Percentiles rank a stretch among this genome's conserved stretches.
Conservation (phyloP, 352 stramenopile genomes). For the Globisporangium splendens region DNA sequence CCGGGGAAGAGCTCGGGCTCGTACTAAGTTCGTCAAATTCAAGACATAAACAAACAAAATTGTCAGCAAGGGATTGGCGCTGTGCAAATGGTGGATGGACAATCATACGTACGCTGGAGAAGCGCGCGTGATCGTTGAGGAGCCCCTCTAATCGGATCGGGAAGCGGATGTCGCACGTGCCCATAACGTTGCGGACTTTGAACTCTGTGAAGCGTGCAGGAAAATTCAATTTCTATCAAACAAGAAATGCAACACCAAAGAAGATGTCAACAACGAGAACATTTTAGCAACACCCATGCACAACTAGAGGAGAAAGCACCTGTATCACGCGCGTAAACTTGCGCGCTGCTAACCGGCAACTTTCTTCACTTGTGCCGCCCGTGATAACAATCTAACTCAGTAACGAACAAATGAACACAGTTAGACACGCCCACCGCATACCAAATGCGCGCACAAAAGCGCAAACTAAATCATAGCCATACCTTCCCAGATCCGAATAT, state of each 20-base stretch:
- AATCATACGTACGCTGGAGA: constrained; percentile 81
- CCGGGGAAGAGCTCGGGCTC: constrained; percentile 99
- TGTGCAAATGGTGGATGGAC: too few species aligned
- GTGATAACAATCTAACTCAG: constrained; percentile 76
- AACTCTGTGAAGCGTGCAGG: constrained; percentile 85
- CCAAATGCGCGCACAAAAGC: background rate
- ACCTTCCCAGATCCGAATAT: constrained; percentile 97
- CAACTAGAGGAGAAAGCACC: constrained; percentile 19
- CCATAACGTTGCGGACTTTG: constrained; percentile 98
- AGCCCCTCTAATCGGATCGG: constrained; percentile 98
- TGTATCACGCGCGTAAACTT: constrained; percentile 88
- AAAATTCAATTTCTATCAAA: constrained; percentile 89
- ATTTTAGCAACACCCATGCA: too few species aligned
- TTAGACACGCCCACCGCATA: too few species aligned
- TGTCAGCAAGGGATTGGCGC: background rate
- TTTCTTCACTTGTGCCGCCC: constrained; percentile 78
- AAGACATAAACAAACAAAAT: background rate
- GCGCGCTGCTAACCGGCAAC: constrained; percentile 73
- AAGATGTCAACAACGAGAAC: background rate
- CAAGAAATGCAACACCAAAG: too few species aligned
- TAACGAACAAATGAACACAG: too few species aligned
- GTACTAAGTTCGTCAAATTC: constrained; percentile 58
- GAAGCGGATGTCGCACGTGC: constrained; percentile 97
- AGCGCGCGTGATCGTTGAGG: constrained; percentile 93
- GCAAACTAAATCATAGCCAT: background rate